These are phyloP conservation scores for Xylaria sp. DNA, from an alignment of 2,329 filamentous ascomycete species.

Conservation along the genomic window DNA sequence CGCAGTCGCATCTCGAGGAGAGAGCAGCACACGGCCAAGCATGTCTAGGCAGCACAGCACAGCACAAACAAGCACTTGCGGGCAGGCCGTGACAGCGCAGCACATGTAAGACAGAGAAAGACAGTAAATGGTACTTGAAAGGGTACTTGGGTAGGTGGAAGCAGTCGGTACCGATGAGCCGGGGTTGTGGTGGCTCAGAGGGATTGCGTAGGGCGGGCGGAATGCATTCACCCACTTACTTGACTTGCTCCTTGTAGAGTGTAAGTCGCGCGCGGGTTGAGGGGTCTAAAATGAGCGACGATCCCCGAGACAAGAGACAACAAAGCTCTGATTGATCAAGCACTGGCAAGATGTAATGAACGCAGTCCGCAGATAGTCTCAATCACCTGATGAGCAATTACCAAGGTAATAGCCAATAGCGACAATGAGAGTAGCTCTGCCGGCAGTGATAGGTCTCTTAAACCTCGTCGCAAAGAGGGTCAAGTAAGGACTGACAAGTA, in stretches of 20 bases:
- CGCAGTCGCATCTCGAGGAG: conserved; percentile 17
- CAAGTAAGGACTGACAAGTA: conserved; percentile 55
- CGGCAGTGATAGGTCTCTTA: conserved; percentile 64
- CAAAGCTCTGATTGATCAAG: conserved; percentile 50
- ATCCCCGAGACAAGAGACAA: conserved; percentile 32
- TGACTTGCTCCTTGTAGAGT: conserved; percentile 35
- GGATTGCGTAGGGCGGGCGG: conserved; percentile 36
- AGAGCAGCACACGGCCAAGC: conserved; percentile 15
- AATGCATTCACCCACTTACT: conserved; percentile 44
- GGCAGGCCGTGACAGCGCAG: conserved; percentile 33
- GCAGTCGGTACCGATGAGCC: conserved; percentile 44
- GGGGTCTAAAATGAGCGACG: conserved; percentile 33
- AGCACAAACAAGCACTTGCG: conserved; percentile 28
- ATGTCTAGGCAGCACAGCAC: conserved; percentile 27
- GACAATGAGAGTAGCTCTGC: conserved; percentile 55
- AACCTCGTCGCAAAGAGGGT: conserved; percentile 50
- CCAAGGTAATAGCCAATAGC: conserved; percentile 60
- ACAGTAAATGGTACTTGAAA: conserved; percentile 21
- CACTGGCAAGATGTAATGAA: conserved; percentile 47
- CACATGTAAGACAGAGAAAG: conserved; percentile 37
- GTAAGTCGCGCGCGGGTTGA: conserved; percentile 40
- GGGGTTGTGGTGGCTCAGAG: conserved; percentile 43
- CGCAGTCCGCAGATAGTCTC: conserved; percentile 56
- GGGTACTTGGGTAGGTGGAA: conserved; percentile 36
- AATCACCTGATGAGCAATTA: conserved; percentile 64